Percentiles rank a stretch among this genome's conserved stretches.
phyloP scores from a whole-genome alignment of 139 green algal genomes.

The Bryopsis sp. region DNA sequence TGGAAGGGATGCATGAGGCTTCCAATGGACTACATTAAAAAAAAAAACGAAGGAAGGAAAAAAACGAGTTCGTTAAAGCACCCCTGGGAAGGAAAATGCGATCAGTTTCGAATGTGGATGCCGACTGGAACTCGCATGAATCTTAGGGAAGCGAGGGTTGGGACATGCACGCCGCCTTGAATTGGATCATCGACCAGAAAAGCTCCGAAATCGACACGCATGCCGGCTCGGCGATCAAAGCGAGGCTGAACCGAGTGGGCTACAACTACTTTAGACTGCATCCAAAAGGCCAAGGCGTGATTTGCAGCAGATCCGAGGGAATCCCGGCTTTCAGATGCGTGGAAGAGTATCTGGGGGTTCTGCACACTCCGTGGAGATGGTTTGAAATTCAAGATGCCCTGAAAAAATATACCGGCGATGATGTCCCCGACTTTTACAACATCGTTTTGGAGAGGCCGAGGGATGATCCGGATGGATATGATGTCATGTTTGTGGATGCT shows the following conservation, averaged over 20 bases:
- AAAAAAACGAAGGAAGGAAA: not conserved
- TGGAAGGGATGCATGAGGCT: not conserved
- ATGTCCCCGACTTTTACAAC: conserved; percentile 93
- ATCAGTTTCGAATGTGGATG: not conserved
- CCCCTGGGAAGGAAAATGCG: not conserved
- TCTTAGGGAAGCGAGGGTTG: conserved; percentile 4
- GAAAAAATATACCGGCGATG: conserved; percentile 56
- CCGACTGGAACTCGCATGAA: not conserved
- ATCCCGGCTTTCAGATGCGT: conserved; percentile 73
- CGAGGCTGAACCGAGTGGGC: conserved; percentile 36
- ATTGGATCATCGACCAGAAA: not conserved
- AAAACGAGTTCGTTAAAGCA: not conserved
- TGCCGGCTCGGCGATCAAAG: not conserved
- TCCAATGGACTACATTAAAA: not conserved
- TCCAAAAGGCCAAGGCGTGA: conserved; percentile 75
- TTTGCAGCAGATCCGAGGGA: conserved; percentile 52
- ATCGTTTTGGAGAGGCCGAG: conserved; percentile 74
- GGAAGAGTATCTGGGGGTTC: conserved; percentile 87
- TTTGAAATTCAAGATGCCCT: conserved; percentile 83
- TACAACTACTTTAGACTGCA: conserved; percentile 79
- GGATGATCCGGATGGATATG: conserved; percentile 59
- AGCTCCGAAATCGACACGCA: not conserved
- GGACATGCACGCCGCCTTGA: not conserved
- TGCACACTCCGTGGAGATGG: conserved; percentile 87
- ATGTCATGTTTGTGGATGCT: conserved; percentile 88